Conservation (phyloP, 208 protist species). For the Acanthamoeba divionensis region DNA sequence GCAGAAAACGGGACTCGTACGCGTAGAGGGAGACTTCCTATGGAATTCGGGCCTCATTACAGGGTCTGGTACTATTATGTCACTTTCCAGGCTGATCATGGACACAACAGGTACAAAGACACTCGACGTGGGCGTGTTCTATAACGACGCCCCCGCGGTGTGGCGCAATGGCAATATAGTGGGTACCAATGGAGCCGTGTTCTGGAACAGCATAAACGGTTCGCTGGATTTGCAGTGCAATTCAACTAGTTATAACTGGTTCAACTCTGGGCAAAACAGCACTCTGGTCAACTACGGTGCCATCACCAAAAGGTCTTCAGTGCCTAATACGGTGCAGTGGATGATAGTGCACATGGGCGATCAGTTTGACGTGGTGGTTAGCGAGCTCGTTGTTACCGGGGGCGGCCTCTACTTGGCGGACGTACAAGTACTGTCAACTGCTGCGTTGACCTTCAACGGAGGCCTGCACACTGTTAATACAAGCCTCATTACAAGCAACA, state of each 20-base stretch:
- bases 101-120: not conserved
- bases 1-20: not conserved
- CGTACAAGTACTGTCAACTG: not conserved
- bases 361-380: not conserved
- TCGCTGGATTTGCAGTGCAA: not conserved
- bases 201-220: conserved; percentile 8
- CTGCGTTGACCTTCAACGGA: not conserved
- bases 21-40: not conserved
- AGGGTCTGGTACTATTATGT: not conserved
- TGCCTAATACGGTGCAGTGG: conserved; percentile 2
- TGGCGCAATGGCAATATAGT: not conserved
- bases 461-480: not conserved
- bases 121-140: not conserved
- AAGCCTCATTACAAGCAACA: not conserved
- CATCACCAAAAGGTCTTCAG: not conserved
- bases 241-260: not conserved
- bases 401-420: not conserved
- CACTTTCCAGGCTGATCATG: not conserved
- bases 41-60: not conserved
- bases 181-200: not conserved
- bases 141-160: not conserved
- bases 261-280: too few species aligned
- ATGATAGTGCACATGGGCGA: not conserved
- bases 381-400: not conserved
- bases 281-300: not conserved